phyloP scores from a whole-genome alignment of 805 yeast species.

The Wickerhamiella galacta region DNA sequence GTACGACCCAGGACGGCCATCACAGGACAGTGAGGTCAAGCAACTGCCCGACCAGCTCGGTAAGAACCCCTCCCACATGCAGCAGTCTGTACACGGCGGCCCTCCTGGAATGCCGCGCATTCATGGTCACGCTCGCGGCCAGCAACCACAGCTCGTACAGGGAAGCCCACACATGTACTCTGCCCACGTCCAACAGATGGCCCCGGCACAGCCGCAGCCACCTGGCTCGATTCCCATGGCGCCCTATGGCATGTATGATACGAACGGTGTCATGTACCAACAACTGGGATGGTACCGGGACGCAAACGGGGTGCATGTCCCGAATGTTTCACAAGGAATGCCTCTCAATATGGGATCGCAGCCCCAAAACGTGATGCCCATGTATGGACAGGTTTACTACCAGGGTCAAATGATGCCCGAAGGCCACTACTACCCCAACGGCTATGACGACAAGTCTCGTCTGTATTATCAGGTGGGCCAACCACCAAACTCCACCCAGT shows the following conservation, averaged over 20 bases:
- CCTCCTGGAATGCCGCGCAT: no score
- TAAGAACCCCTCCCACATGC: constrained; percentile 4
- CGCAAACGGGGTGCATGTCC: neutral
- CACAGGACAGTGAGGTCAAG: no score
- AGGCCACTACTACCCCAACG: neutral
- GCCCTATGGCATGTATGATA: neutral
- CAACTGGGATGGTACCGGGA: neutral
- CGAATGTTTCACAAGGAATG: neutral
- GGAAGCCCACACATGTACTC: constrained; percentile 5
- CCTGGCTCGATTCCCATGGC: neutral
- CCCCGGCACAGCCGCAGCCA: constrained; percentile 3
- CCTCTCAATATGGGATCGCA: no score
- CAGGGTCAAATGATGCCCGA: neutral
- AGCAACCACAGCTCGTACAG: no score
- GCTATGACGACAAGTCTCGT: neutral
- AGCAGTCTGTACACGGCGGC: no score
- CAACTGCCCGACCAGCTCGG: constrained; percentile 4
- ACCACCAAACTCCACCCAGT: neutral
- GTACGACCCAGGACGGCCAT: no score
- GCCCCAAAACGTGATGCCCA: no score
- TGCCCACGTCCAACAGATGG: constrained; percentile 6
- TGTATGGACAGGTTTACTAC: constrained; percentile 1
- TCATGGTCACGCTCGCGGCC: no score
- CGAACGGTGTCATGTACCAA: neutral
- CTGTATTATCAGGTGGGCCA: neutral